These are phyloP conservation scores for Trifolium dubium DNA, from an alignment of 306 rosid genomes.

Conservation along the genomic window DNA sequence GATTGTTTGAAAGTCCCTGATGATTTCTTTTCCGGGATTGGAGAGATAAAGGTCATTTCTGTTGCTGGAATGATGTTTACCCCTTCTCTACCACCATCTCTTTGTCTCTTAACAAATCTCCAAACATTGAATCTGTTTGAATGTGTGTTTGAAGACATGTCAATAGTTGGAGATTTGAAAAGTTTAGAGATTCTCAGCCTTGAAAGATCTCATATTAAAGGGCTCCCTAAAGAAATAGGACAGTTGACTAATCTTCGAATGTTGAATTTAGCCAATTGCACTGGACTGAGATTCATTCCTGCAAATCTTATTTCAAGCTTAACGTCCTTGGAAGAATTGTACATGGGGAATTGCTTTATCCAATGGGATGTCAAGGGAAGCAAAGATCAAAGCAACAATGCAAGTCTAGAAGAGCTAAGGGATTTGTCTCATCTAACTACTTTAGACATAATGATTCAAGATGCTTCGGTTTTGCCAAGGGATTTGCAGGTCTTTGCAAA, in stretches of 20 bases:
- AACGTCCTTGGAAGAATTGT: neutral
- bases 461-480: neutral
- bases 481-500: neutral
- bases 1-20: neutral
- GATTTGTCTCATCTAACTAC: neutral
- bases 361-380: neutral
- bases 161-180: neutral
- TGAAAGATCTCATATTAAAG: neutral
- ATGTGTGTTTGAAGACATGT: conserved; percentile 10
- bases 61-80: neutral
- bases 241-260: neutral
- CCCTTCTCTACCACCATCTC: neutral
- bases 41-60: neutral
- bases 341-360: neutral
- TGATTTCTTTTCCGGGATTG: neutral
- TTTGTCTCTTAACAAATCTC: neutral
- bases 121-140: neutral
- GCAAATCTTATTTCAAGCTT: neutral
- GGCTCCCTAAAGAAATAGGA: conserved; percentile 8
- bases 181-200: conserved; percentile 31
- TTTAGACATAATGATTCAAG: neutral
- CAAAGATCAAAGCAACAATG: neutral
- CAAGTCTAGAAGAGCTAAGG: neutral
- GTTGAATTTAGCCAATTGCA: neutral
- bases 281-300: neutral